These are phyloP conservation scores for Hypoxylon cercidicola DNA, from an alignment of 495 filamentous ascomycete genomes.

Conservation along the genomic window DNA sequence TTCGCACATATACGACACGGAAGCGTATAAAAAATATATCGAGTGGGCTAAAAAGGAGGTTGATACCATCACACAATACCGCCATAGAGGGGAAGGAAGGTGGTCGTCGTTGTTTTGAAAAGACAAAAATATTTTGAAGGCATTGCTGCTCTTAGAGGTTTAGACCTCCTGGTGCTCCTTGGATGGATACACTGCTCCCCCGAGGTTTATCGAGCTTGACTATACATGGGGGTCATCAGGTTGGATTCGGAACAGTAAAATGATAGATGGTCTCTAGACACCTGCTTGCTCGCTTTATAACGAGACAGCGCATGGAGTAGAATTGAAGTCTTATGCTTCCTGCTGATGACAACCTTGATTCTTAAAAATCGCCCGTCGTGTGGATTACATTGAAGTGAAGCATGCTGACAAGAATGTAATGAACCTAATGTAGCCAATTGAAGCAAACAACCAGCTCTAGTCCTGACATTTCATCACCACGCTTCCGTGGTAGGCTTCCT, in stretches of 20 bases:
- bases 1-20: conserved; percentile 17
- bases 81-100: background rate
- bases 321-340: conserved; percentile 2
- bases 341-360: background rate
- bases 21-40: too few relatives aligned
- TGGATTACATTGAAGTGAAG: too few relatives aligned
- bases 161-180: background rate
- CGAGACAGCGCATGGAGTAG: conserved; percentile 2
- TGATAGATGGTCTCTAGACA: background rate
- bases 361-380: too few relatives aligned
- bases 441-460: too few relatives aligned
- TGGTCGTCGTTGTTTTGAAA: background rate
- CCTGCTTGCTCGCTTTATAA: background rate
- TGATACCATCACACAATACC: background rate
- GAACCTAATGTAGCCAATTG: too few relatives aligned
- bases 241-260: background rate
- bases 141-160: conserved; percentile 1
- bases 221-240: background rate
- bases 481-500: background rate
- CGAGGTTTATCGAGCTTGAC: background rate
- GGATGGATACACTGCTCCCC: background rate
- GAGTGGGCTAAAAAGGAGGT: too few relatives aligned
- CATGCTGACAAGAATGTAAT: too few relatives aligned
- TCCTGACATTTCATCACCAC: background rate
- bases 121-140: background rate